phyloP scores from a whole-genome alignment of 345 rosid genomes.

The Erysimum cheiranthoides region DNA sequence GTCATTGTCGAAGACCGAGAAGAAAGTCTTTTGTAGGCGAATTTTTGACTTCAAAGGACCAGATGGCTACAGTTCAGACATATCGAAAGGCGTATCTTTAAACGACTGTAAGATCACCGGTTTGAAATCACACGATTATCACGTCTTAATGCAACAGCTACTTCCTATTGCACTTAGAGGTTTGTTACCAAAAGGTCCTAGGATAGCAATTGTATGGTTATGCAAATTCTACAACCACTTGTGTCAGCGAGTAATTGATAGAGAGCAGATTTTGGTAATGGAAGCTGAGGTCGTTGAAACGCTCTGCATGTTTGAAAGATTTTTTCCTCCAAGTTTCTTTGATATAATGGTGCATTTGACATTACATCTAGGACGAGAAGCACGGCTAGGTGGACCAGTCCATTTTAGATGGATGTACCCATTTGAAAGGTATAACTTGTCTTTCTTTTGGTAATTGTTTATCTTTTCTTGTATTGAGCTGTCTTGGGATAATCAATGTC shows the following conservation, averaged over 20 bases:
- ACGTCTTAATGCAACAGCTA: not conserved
- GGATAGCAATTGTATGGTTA: not conserved
- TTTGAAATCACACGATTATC: slow-evolving; percentile 1
- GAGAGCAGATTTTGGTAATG: not conserved
- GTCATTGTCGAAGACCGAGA: not conserved
- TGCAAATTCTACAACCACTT: not conserved
- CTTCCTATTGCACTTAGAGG: not conserved
- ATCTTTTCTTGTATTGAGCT: no score
- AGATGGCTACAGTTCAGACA: not conserved
- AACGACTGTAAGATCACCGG: not conserved
- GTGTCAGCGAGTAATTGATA: slow-evolving; percentile 6
- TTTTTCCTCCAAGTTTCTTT: slow-evolving; percentile 18
- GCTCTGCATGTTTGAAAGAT: slow-evolving; percentile 1
- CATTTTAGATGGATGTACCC: slow-evolving; percentile 17
- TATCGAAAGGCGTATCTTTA: not conserved
- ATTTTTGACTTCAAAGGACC: not conserved
- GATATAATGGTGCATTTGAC: not conserved
- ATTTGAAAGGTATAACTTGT: not conserved
- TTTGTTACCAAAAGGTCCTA: not conserved
- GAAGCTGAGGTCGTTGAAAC: slow-evolving; percentile 16
- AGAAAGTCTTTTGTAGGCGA: not conserved
- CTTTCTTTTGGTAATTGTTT: no score
- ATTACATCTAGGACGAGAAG: slow-evolving; percentile 2
- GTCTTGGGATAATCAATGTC: no score
- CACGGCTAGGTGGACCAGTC: slow-evolving; percentile 10